A percentile compares a stretch with the other conserved stretches of the same genome.
Evolutionary conservation across 768 basidiomycete species (phyloP).

Genomic region (Lentinula guzmanii): DNA sequence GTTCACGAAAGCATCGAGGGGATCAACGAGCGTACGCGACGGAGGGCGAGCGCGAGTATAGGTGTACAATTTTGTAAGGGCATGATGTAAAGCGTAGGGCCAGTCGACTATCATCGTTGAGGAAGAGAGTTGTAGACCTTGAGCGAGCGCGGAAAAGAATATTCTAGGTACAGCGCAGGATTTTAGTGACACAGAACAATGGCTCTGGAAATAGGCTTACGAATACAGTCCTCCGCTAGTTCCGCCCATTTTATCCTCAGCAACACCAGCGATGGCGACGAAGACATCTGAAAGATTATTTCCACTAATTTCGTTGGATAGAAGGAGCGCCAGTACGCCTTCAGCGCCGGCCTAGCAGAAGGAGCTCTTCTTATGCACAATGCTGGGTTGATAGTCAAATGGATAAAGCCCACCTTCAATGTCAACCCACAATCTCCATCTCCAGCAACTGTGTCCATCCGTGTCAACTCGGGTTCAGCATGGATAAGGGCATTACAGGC

Average conservation of each 20-base stretch:
- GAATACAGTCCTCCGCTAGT: constrained; percentile 90
- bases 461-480: constrained; percentile 86
- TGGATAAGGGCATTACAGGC: constrained; percentile 63
- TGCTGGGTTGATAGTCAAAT: not conserved
- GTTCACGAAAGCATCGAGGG: constrained; percentile 71
- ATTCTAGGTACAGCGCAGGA: constrained; percentile 42
- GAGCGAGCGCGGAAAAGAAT: constrained; percentile 85
- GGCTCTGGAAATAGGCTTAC: constrained; percentile 35
- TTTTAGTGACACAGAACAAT: not conserved
- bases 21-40: constrained; percentile 90
- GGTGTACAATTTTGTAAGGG: constrained; percentile 60
- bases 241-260: constrained; percentile 86
- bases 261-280: constrained; percentile 63
- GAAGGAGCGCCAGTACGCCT: constrained; percentile 41
- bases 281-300: constrained; percentile 59
- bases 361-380: not conserved
- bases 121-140: constrained; percentile 47
- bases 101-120: constrained; percentile 34
- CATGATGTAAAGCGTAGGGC: constrained; percentile 50
- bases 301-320: constrained; percentile 51
- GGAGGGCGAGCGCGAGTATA: constrained; percentile 89
- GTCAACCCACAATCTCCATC: constrained; percentile 70
- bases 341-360: constrained; percentile 57
- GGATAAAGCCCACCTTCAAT: constrained; percentile 29
- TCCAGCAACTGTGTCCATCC: constrained; percentile 87